These are phyloP conservation scores for Raphanus raphanistrum DNA, from an alignment of 345 rosid species.

Conservation along the genomic window DNA sequence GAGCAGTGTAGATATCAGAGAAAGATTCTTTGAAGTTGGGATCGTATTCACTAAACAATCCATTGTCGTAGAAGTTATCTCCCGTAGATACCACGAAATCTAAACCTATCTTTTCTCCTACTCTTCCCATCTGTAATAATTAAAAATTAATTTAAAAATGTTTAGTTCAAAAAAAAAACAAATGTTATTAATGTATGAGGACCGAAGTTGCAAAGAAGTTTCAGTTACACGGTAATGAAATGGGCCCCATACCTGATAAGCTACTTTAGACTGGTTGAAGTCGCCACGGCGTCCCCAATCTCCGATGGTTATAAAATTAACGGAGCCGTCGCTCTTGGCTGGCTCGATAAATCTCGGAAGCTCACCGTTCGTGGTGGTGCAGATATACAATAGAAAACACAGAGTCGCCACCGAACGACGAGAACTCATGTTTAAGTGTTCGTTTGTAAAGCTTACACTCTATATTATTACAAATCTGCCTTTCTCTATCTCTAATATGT, in stretches of 20 bases:
- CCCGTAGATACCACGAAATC: conserved; percentile 87
- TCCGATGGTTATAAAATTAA: conserved; percentile 63
- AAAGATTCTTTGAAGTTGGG: conserved; percentile 65
- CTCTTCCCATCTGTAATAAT: conserved; percentile 70
- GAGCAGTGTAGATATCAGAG: conserved; percentile 58
- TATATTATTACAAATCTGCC: background rate
- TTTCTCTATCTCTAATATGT: conserved; percentile 1
- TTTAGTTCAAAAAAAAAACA: background rate
- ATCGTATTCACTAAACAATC: conserved; percentile 53
- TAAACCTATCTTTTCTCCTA: conserved; percentile 57
- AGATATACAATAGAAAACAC: conserved; percentile 6
- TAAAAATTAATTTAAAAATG: background rate
- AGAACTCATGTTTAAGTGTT: conserved; percentile 5
- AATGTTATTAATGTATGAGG: background rate
- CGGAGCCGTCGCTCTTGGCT: conserved; percentile 51
- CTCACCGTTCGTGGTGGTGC: conserved; percentile 37
- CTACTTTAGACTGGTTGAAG: conserved; percentile 67
- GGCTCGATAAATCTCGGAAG: conserved; percentile 57
- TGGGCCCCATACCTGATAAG: conserved; percentile 52
- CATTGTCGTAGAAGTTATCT: conserved; percentile 86
- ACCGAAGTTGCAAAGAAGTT: background rate
- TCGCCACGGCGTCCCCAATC: conserved; percentile 82
- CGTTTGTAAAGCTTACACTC: background rate
- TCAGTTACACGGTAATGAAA: background rate
- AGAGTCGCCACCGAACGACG: conserved; percentile 14